phyloP scores from a whole-genome alignment of 176 grass and related monocot species.

The Musa schizocarpa region DNA sequence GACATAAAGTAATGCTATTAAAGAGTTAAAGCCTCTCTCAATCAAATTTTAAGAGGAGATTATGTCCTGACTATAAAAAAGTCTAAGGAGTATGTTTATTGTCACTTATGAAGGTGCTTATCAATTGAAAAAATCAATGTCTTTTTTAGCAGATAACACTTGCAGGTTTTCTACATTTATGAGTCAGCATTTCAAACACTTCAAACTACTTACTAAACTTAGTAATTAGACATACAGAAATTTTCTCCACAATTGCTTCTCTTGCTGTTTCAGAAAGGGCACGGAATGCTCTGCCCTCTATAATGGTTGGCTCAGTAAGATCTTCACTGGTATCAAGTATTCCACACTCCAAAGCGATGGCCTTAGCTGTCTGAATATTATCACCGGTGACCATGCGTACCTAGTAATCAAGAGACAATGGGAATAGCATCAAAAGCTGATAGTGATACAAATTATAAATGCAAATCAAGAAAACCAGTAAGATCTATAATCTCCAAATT shows the following conservation, averaged over 20 bases:
- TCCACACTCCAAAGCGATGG: constrained; percentile 91
- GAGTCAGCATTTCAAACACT: background rate
- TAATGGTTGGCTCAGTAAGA: constrained; percentile 32
- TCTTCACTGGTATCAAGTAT: constrained; percentile 42
- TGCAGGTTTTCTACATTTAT: background rate
- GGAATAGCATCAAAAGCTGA: background rate
- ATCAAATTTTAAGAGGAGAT: too few relatives aligned
- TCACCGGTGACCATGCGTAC: constrained; percentile 99
- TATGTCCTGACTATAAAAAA: too few relatives aligned
- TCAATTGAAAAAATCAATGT: background rate
- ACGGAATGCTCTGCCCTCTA: constrained; percentile 78
- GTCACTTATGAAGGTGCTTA: too few relatives aligned
- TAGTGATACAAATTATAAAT: background rate
- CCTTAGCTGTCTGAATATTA: constrained; percentile 85
- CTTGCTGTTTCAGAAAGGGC: constrained; percentile 36
- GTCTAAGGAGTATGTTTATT: too few relatives aligned
- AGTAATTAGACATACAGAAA: constrained; percentile 38
- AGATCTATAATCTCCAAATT: background rate
- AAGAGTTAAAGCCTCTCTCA: too few relatives aligned
- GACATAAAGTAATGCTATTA: too few relatives aligned
- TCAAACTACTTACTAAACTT: background rate
- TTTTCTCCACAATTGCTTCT: constrained; percentile 39
- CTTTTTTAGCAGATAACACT: background rate
- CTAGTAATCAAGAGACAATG: constrained; percentile 30
- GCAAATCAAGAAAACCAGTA: background rate